Percentiles rank a stretch among this genome's conserved stretches.
phyloP scores from a whole-genome alignment of 202 grass and related monocot species.

The Eragrostis tef region DNA sequence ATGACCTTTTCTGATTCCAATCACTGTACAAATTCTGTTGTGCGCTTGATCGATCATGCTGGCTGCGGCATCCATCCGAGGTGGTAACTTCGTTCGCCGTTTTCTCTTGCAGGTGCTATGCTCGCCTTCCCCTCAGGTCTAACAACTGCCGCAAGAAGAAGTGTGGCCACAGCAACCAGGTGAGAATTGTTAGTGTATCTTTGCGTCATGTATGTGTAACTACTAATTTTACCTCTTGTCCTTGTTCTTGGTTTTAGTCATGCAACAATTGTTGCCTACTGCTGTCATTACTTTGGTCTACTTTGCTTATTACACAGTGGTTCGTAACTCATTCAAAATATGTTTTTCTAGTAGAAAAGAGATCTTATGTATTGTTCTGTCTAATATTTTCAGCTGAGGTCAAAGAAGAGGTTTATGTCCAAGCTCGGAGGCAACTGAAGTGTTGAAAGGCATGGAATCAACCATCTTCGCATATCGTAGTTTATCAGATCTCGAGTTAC shows the following conservation, averaged over 20 bases:
- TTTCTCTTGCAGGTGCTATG: slow-evolving; percentile 7
- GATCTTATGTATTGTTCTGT: not conserved
- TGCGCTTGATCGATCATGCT: not conserved
- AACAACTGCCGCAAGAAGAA: slow-evolving; percentile 42
- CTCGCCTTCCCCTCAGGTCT: slow-evolving; percentile 26
- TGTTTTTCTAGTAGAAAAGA: not conserved
- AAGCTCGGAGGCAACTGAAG: not conserved
- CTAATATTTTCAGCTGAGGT: slow-evolving; percentile 21
- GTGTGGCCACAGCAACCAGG: slow-evolving; percentile 13
- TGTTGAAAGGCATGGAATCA: not conserved
- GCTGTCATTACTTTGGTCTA: no score
- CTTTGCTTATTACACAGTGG: no score
- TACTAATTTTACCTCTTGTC: no score
- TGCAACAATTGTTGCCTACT: no score
- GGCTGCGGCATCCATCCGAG: not conserved
- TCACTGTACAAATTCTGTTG: not conserved
- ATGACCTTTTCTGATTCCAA: not conserved
- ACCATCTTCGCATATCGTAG: not conserved
- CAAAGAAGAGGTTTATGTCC: slow-evolving; percentile 13
- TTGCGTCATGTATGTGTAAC: no score
- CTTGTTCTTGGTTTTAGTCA: no score
- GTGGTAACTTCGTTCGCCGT: not conserved
- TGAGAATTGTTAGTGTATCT: not conserved
- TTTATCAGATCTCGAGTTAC: not conserved
- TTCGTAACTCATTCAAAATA: no score